These are phyloP conservation scores for Phialophora expanda DNA, from an alignment of 2,329 filamentous ascomycete species.

Conservation along the genomic window DNA sequence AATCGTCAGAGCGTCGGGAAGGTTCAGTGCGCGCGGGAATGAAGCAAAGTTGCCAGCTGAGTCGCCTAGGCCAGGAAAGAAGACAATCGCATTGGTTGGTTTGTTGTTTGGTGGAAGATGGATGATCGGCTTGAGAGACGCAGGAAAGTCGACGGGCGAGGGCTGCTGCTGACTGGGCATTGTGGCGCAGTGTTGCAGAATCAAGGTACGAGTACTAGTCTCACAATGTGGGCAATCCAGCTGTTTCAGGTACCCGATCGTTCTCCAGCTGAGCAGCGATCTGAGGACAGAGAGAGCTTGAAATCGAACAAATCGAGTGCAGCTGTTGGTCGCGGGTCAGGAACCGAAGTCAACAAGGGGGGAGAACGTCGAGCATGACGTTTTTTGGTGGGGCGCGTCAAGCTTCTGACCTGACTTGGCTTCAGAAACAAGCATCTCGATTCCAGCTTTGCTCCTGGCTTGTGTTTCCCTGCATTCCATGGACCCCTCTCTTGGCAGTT, in stretches of 20 bases:
- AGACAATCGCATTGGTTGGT: constrained; percentile 65
- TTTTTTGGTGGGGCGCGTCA: background rate
- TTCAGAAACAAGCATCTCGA: constrained; percentile 12
- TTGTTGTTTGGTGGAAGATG: constrained; percentile 51
- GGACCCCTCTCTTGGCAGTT: background rate
- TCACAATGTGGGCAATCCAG: background rate
- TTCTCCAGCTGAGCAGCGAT: background rate
- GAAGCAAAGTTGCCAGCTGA: constrained; percentile 69
- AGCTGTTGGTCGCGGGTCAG: background rate
- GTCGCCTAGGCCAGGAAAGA: constrained; percentile 86
- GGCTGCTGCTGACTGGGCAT: constrained; percentile 12
- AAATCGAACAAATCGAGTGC: constrained; percentile 5
- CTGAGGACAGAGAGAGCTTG: background rate
- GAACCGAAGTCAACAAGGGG: constrained; percentile 5
- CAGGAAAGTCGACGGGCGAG: constrained; percentile 53
- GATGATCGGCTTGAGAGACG: constrained; percentile 48
- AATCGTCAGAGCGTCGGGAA: constrained; percentile 78
- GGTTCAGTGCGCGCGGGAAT: constrained; percentile 70
- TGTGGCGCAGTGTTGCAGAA: constrained; percentile 27
- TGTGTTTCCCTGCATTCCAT: background rate
- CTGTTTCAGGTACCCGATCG: background rate
- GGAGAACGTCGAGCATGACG: background rate
- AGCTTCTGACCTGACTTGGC: constrained; percentile 16
- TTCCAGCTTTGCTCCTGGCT: background rate
- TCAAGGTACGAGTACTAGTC: background rate